Conservation (phyloP, 805 yeast genomes). For the Ogataea allantospora region DNA sequence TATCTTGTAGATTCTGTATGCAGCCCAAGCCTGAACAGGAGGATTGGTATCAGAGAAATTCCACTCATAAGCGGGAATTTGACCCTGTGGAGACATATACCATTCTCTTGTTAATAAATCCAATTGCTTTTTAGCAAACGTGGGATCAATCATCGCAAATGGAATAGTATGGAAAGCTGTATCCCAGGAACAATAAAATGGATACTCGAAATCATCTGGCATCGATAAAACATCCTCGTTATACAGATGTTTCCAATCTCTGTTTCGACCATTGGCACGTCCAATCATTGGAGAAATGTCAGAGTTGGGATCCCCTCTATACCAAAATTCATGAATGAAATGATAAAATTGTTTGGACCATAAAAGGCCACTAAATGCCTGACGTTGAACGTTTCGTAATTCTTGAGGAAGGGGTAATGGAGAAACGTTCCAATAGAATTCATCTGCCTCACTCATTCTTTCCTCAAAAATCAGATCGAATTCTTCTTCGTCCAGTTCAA, state of each 20-base stretch:
- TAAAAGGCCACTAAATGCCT: constrained; percentile 88
- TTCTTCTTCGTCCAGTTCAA: constrained; percentile 63
- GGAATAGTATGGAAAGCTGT: constrained; percentile 94
- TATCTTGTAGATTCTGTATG: constrained; percentile 80
- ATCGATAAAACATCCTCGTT: constrained; percentile 83
- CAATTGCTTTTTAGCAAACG: constrained; percentile 83
- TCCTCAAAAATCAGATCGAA: constrained; percentile 67
- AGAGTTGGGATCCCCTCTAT: constrained; percentile 75
- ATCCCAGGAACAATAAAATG: constrained; percentile 97
- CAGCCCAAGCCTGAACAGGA: constrained; percentile 96
- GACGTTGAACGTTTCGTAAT: constrained; percentile 81
- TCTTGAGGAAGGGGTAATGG: constrained; percentile 83
- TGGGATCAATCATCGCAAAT: constrained; percentile 89
- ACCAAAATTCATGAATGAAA: constrained; percentile 84
- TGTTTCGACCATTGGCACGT: constrained; percentile 83
- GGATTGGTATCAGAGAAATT: constrained; percentile 94
- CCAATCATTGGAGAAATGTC: constrained; percentile 76
- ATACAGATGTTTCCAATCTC: constrained; percentile 85
- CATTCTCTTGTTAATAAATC: constrained; percentile 87
- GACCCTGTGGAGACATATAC: constrained; percentile 99
- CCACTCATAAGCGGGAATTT: constrained; percentile 96
- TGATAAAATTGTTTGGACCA: constrained; percentile 94
- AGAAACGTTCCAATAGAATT: constrained; percentile 83
- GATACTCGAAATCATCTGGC: constrained; percentile 96
- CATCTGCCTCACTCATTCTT: constrained; percentile 87